These are phyloP conservation scores for Borovskyia barvae DNA, from an alignment of 208 protist species.

Conservation along the genomic window DNA sequence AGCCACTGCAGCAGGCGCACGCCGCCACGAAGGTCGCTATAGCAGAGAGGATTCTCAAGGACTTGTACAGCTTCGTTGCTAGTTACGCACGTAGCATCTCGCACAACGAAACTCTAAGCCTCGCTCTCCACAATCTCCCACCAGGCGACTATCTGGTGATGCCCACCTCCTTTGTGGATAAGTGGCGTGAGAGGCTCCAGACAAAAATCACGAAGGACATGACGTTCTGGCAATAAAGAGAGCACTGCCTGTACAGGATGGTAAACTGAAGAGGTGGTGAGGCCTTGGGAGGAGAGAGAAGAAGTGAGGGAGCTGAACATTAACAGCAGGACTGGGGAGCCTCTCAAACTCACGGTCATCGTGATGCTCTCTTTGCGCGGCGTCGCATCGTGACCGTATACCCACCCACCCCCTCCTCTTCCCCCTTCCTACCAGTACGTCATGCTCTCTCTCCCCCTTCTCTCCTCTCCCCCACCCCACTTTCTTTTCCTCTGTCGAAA, in stretches of 20 bases:
- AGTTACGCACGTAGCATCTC: conserved; percentile 53
- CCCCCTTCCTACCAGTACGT: too few species aligned
- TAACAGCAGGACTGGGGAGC: too few species aligned
- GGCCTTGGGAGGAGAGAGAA: conserved; percentile 7
- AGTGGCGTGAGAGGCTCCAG: conserved; percentile 50
- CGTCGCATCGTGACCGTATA: too few species aligned
- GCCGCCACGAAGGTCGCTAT: conserved; percentile 63
- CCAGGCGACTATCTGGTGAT: conserved; percentile 68
- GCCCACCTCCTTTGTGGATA: conserved; percentile 68
- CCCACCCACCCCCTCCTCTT: too few species aligned
- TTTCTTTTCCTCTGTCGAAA: too few species aligned
- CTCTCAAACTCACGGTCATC: too few species aligned
- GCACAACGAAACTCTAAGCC: neutral
- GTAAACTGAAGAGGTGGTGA: neutral
- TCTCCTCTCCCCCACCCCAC: too few species aligned
- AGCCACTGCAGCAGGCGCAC: conserved; percentile 39
- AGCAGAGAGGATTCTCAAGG: conserved; percentile 64
- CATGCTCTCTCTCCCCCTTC: too few species aligned
- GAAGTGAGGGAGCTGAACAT: neutral
- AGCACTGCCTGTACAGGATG: too few species aligned
- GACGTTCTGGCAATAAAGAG: conserved; percentile 54
- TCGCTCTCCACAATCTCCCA: conserved; percentile 7
- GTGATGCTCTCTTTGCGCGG: too few species aligned
- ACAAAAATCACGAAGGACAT: conserved; percentile 60
- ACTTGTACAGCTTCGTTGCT: conserved; percentile 68